These are phyloP conservation scores for Lentinus polychrous DNA, from an alignment of 1,284 basidiomycete species.

Conservation along the genomic window DNA sequence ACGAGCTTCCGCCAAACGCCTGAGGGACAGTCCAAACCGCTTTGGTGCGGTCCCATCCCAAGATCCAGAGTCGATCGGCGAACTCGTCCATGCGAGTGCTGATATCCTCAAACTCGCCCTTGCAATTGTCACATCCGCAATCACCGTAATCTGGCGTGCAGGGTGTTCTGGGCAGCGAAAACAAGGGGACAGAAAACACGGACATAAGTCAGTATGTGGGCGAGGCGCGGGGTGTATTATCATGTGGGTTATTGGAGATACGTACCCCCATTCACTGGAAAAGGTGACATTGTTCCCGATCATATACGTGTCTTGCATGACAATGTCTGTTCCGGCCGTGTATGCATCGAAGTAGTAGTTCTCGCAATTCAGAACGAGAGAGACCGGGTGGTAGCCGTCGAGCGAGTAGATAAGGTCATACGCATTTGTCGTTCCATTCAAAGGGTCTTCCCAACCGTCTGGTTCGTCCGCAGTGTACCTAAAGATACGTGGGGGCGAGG, in stretches of 20 bases:
- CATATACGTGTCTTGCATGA: constrained; percentile 51
- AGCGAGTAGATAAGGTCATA: constrained; percentile 62
- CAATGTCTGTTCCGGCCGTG: constrained; percentile 52
- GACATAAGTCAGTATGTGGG: neutral
- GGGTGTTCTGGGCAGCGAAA: constrained; percentile 27
- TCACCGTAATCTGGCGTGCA: constrained; percentile 60
- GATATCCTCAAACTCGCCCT: constrained; percentile 52
- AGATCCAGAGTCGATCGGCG: constrained; percentile 42
- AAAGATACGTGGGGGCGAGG: neutral
- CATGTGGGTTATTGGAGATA: no score
- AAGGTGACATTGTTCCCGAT: constrained; percentile 65
- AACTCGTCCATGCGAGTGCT: constrained; percentile 59
- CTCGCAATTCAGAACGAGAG: constrained; percentile 68
- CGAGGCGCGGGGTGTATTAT: neutral
- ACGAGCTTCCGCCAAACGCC: constrained; percentile 61
- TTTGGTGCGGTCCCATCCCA: constrained; percentile 59
- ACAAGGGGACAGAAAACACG: neutral
- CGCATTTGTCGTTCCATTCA: constrained; percentile 48
- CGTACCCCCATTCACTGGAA: constrained; percentile 39
- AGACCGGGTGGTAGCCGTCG: constrained; percentile 72
- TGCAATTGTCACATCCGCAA: constrained; percentile 59
- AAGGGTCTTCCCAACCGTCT: constrained; percentile 61
- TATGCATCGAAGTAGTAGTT: constrained; percentile 61
- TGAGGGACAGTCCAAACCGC: constrained; percentile 74
- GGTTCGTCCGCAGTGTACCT: constrained; percentile 70